Evolutionary conservation across 2,329 filamentous ascomycete species (phyloP), one percentile per base, ranked within the genome.

Genomic region (Diaporthe sp.): DNA sequence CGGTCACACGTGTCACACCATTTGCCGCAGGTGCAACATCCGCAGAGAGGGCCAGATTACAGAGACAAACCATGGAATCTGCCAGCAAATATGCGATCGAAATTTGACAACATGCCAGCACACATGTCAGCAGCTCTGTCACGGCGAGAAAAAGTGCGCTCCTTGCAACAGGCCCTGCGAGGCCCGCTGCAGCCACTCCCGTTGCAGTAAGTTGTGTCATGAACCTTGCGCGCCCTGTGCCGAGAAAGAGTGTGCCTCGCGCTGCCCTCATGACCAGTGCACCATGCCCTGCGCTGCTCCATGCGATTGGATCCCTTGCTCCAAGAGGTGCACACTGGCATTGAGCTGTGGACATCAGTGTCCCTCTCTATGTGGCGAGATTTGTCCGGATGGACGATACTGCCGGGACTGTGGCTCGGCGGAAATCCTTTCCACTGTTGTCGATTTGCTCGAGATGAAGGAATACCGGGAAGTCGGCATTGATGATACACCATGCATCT

Each of bases 241-340:
- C 0, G 88, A 91, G 75, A 81, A 81, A 27, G 76, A 79, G 1
- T 94, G 92, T 76, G 80, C 84, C 0, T 92, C 88, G 8, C 77
- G 77, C 50, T 76, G 75, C 22, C 79, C 79, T n/a, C 73, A 76
- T n/a, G 75, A 76, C 0, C 13, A 56, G 2, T 89, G 87, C 70
- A 81, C 81, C 0, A 85, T 91, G 85, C 89, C 89, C 4, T 94
- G 93, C 75, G 91, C 91, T 0, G 92, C 89, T 0, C 92, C 93
- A 0, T 95, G 92, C 79, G 85, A 93, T 76, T 88, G 90, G 82
- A 78, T 94, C 0, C 93, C 93, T 1, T 95, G 92, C 79, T 88
- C 88, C 1, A 80, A 86, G 77, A 85, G 92, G 12, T 95, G 93
- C 78, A 78, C 83, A 4, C 84, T 88, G 37, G 22, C 73, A 0